These are phyloP conservation scores for Garcia nutans DNA, from an alignment of 345 rosid species.

Conservation along the genomic window DNA sequence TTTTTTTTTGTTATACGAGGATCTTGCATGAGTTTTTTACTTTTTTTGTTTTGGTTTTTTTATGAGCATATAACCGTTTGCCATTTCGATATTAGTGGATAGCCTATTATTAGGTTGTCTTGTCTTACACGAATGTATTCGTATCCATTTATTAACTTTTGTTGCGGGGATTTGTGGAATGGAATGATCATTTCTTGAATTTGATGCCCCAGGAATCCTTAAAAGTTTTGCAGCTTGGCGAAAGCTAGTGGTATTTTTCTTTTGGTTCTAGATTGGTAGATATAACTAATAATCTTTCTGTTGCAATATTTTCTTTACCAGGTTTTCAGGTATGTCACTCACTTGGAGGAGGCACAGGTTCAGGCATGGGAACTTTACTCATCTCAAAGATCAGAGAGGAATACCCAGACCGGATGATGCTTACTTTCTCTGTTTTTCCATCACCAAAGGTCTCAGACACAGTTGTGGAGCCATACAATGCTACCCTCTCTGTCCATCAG, in stretches of 20 bases:
- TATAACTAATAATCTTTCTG: constrained; percentile 6
- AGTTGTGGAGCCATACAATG: constrained; percentile 97
- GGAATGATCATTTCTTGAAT: background rate
- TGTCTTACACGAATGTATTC: background rate
- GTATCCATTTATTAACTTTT: background rate
- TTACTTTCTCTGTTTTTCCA: constrained; percentile 96
- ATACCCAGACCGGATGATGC: constrained; percentile 97
- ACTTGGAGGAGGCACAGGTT: constrained; percentile 96
- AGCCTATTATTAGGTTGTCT: background rate
- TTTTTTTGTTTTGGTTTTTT: background rate
- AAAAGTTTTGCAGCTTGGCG: background rate
- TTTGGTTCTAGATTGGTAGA: constrained; percentile 13
- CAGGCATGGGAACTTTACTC: constrained; percentile 95
- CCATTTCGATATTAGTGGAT: background rate
- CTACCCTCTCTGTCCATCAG: constrained; percentile 96
- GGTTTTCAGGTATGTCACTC: constrained; percentile 98
- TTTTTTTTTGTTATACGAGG: background rate
- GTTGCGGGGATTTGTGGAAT: background rate
- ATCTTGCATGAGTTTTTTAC: background rate
- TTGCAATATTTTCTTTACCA: constrained; percentile 27
- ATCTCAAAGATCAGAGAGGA: constrained; percentile 96
- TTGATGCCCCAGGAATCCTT: background rate
- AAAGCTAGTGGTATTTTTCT: background rate
- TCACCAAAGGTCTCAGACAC: constrained; percentile 98
- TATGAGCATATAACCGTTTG: background rate